A percentile compares a stretch with the other conserved stretches of the same genome.
Conservation (phyloP, 2,329 filamentous ascomycete species). For the Trichophyton benhamiae region DNA sequence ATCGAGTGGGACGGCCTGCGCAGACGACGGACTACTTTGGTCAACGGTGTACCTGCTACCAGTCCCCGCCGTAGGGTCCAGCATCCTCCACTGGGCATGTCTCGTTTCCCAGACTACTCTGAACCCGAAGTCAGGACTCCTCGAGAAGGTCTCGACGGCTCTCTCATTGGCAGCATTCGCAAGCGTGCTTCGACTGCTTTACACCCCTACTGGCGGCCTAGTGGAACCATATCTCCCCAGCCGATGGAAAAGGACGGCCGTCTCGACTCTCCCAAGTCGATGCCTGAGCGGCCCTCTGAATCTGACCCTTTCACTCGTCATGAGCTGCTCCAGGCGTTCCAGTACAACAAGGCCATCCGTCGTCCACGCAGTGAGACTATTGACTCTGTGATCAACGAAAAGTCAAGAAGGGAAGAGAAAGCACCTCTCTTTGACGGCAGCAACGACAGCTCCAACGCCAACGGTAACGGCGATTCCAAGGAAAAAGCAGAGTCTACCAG, state of each 20-base stretch:
- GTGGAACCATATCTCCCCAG: conserved; percentile 12
- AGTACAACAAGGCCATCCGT: conserved; percentile 6
- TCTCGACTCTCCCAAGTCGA: conserved; percentile 7
- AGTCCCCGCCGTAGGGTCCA: conserved; percentile 34
- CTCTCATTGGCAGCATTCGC: conserved; percentile 29
- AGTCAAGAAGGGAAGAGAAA: background rate
- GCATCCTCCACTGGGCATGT: conserved; percentile 79
- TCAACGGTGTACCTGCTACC: conserved; percentile 33
- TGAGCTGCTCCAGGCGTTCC: conserved; percentile 47
- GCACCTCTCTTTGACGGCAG: background rate
- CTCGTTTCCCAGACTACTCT: conserved; percentile 60
- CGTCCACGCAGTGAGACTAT: background rate
- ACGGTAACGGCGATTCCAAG: background rate
- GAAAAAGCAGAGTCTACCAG: background rate
- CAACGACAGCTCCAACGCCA: background rate
- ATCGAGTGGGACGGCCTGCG: conserved; percentile 89
- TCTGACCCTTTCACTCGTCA: conserved; percentile 49
- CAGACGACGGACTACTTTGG: conserved; percentile 51
- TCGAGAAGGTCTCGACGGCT: conserved; percentile 22
- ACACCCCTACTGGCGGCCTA: conserved; percentile 22
- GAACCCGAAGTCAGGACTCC: conserved; percentile 34
- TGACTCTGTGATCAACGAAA: conserved; percentile 1
- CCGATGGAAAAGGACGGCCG: conserved; percentile 11
- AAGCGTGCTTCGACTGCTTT: conserved; percentile 28
- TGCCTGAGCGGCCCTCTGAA: conserved; percentile 29